Conservation (phyloP, 2,329 filamentous ascomycete species). For the Chalara sp. region DNA sequence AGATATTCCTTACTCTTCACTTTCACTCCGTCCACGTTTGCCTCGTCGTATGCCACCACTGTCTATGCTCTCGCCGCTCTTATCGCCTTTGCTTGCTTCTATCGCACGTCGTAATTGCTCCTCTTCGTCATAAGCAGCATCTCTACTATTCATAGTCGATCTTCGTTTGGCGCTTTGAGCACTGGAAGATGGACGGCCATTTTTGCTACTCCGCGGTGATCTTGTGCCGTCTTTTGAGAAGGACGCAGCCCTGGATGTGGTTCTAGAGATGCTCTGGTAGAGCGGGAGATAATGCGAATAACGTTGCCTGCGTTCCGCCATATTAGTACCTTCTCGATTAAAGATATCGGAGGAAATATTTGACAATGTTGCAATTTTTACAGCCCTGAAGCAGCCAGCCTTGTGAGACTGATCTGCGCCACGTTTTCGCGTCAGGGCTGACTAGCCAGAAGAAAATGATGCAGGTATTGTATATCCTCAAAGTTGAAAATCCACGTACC, state of each 20-base stretch:
- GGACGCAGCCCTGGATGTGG: constrained; percentile 56
- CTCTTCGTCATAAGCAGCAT: constrained; percentile 92
- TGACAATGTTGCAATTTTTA: constrained; percentile 1
- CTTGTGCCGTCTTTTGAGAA: constrained; percentile 54
- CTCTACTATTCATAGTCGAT: constrained; percentile 95
- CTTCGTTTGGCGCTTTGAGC: constrained; percentile 58
- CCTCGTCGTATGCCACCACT: constrained; percentile 54
- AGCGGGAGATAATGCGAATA: constrained; percentile 61
- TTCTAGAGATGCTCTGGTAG: constrained; percentile 44
- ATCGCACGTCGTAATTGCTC: constrained; percentile 83
- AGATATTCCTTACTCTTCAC: constrained; percentile 69
- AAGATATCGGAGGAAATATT: too few relatives aligned
- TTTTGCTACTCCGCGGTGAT: constrained; percentile 50
- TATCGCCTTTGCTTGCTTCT: constrained; percentile 87
- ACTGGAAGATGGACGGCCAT: constrained; percentile 40
- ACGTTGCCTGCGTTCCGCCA: constrained; percentile 45
- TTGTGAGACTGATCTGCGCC: constrained; percentile 28
- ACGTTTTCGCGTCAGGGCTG: constrained; percentile 24
- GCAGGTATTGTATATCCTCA: constrained; percentile 14
- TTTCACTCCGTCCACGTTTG: constrained; percentile 84
- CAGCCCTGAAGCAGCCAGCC: constrained; percentile 20
- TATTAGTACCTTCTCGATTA: constrained; percentile 28
- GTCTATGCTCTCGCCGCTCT: constrained; percentile 32
- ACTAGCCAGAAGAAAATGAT: constrained; percentile 12
- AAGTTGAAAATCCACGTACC: constrained; percentile 50